These are phyloP conservation scores for Emericellopsis cladophorae DNA, from an alignment of 2,329 filamentous ascomycete species.

Conservation along the genomic window DNA sequence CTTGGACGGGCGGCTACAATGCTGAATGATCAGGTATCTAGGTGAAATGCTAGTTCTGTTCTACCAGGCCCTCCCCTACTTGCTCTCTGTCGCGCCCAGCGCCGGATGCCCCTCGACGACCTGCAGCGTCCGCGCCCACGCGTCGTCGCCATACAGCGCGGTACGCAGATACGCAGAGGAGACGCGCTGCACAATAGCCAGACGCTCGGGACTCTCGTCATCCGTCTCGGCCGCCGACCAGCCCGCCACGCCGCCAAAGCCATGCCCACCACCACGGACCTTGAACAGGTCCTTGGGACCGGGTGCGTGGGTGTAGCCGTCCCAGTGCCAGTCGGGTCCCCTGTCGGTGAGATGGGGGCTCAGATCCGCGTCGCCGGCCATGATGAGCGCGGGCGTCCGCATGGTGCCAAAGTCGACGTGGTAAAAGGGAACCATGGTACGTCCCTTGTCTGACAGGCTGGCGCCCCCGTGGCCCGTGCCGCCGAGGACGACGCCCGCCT, in stretches of 20 bases:
- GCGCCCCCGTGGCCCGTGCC: slow-evolving; percentile 7
- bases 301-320: slow-evolving; percentile 8
- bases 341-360: slow-evolving; percentile 6
- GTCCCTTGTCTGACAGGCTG: slow-evolving; percentile 5
- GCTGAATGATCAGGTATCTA: no score
- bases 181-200: slow-evolving; percentile 9
- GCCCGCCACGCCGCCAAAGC: slow-evolving; percentile 11
- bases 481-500: slow-evolving; percentile 11
- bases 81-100: no score
- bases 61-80: no score
- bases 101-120: no score
- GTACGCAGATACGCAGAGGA: slow-evolving; percentile 11
- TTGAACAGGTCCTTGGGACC: slow-evolving; percentile 8
- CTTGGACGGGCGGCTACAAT: no score
- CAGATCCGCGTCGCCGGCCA: slow-evolving; percentile 11
- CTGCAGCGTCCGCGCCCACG: no score
- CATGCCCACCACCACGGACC: slow-evolving; percentile 10
- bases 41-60: no score
- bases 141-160: slow-evolving; percentile 7
- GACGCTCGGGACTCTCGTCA: slow-evolving; percentile 11
- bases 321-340: slow-evolving; percentile 11
- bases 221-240: slow-evolving; percentile 12
- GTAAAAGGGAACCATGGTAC: slow-evolving; percentile 8
- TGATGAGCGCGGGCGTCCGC: slow-evolving; percentile 8
- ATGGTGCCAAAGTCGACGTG: slow-evolving; percentile 8